These are phyloP conservation scores for Ceratobasidium papillatum DNA, from an alignment of 1,284 basidiomycete genomes.

Conservation along the genomic window DNA sequence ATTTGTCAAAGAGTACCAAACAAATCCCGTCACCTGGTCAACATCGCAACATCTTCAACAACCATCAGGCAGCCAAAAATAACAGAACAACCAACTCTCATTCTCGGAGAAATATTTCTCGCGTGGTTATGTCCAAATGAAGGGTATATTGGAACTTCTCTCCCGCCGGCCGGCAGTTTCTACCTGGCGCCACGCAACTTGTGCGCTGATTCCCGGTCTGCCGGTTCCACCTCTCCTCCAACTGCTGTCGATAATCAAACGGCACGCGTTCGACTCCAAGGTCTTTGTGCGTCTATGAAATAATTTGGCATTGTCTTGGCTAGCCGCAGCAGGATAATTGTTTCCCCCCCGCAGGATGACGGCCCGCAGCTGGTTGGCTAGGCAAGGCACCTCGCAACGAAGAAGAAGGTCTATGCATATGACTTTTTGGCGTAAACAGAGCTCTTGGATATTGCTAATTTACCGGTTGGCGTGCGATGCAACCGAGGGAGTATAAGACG, in stretches of 20 bases:
- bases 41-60: background rate
- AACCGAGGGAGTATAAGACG: conserved; percentile 7
- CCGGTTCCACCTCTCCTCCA: background rate
- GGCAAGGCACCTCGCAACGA: conserved; percentile 16
- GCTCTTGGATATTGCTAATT: conserved; percentile 2
- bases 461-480: background rate
- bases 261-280: background rate
- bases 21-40: no score
- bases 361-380: conserved; percentile 7
- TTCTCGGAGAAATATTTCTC: no score
- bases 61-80: background rate
- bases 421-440: background rate
- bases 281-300: background rate
- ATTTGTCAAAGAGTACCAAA: no score
- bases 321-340: conserved; percentile 4
- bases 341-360: background rate
- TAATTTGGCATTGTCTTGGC: background rate
- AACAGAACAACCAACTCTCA: no score
- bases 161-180: background rate
- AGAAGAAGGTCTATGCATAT: background rate
- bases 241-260: background rate
- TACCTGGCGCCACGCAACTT: background rate
- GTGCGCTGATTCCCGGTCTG: background rate
- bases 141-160: background rate
- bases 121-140: no score